Evolutionary conservation across 345 rosid genomes (phyloP).

Genomic region (Citrus maxima): DNA sequence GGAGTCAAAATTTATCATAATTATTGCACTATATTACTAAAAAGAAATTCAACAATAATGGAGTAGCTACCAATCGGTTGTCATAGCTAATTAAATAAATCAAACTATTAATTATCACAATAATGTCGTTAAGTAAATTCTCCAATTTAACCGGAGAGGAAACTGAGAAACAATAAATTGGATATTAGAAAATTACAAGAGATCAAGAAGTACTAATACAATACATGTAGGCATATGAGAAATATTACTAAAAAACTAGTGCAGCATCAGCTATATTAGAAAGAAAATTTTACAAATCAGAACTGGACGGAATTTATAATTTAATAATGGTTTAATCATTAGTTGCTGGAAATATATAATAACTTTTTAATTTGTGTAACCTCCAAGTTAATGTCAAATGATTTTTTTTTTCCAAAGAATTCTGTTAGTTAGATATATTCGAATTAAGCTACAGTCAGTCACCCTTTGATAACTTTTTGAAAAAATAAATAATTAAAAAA

Average conservation of each 20-base stretch:
- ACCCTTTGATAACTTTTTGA: too few species aligned
- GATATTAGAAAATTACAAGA: neutral
- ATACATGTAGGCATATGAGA: neutral
- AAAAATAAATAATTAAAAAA: too few species aligned
- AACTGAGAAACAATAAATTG: neutral
- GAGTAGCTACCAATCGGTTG: neutral
- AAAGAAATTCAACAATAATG: neutral
- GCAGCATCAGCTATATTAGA: neutral
- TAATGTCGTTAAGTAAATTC: neutral
- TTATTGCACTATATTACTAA: neutral
- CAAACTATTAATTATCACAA: neutral
- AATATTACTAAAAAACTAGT: neutral
- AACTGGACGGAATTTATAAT: neutral
- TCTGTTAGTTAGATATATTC: too few species aligned
- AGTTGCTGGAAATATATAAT: too few species aligned
- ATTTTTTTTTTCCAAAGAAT: too few species aligned
- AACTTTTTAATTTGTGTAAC: too few species aligned
- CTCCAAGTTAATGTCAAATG: too few species aligned
- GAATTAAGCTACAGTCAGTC: too few species aligned
- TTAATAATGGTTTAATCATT: neutral
- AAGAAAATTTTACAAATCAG: neutral
- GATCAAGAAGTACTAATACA: neutral
- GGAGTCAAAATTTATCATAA: neutral
- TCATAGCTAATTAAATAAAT: neutral
- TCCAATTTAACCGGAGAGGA: neutral